Evolutionary conservation across 2,329 filamentous ascomycete genomes (phyloP).

Genomic region (Cephalotrichum gorgonifer): DNA sequence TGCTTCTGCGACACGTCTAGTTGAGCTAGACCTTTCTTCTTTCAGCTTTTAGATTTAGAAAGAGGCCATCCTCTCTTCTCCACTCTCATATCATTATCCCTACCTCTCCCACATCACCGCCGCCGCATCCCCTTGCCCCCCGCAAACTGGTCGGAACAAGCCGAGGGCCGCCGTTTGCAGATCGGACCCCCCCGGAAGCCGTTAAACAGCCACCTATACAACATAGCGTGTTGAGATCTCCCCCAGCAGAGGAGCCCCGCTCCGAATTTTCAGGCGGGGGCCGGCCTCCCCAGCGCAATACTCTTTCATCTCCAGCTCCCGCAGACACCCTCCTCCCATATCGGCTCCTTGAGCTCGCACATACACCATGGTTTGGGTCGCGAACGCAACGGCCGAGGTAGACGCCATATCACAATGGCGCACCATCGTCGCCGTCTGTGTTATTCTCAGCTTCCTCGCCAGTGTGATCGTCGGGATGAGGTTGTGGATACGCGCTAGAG

Average conservation of each 20-base stretch:
- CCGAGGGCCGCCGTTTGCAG: no score
- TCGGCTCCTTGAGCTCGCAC: no score
- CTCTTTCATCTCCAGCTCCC: not conserved
- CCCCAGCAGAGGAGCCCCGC: no score
- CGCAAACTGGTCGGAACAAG: no score
- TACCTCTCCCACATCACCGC: not conserved
- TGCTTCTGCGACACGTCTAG: no score
- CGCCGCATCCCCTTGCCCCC: no score
- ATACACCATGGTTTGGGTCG: slow-evolving; percentile 34
- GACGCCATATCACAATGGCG: slow-evolving; percentile 35
- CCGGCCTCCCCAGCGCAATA: not conserved
- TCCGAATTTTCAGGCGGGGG: no score
- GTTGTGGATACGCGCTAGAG: slow-evolving; percentile 28
- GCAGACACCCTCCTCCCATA: not conserved
- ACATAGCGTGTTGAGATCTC: no score
- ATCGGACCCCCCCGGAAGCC: no score
- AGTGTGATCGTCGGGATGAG: slow-evolving; percentile 27
- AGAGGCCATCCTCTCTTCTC: not conserved
- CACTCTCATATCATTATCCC: not conserved
- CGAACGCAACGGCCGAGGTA: slow-evolving; percentile 35
- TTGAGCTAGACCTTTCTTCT: not conserved
- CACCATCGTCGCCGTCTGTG: slow-evolving; percentile 36
- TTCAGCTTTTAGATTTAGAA: not conserved
- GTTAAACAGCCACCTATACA: no score
- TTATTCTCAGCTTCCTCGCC: slow-evolving; percentile 32